Evolutionary conservation across 2,329 filamentous ascomycete genomes (phyloP), one percentile per base, ranked within the genome.

Genomic region (Colletotrichum filicis): DNA sequence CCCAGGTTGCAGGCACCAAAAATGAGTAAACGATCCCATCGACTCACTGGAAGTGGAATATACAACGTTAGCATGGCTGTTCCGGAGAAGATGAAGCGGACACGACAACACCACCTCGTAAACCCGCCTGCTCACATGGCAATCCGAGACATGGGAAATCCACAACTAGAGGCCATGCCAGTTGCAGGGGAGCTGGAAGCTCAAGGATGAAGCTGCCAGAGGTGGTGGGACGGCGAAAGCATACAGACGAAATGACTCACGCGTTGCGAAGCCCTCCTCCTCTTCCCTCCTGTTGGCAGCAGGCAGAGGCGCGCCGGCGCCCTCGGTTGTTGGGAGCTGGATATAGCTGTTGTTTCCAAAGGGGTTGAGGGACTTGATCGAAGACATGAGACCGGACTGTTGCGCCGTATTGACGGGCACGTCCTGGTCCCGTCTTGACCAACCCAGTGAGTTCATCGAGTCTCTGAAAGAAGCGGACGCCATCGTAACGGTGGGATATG

Each of bases 21-120:
- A 79, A 98, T 90, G 82, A 99, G 88, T 80, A 98, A 86, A 71
- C 96, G 94, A 85, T 99, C 97, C 97, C 96, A 98, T 85, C 96
- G 91, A 86, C 95, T 98, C 87, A 99, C 97, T 98, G 84, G 84
- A 80, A 79, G 79, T 24, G 35, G 28, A 24, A 76, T 73, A 55
- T 74, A 73, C n/a, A 42, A 67, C 76, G 76, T 80, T 79, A 78
- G 82, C 81, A 75, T 79, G 78, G 76, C 74, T 78, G 69, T 22
- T 46, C 24, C 72, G 37, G 67, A 66, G 73, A 37, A 68, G 66
- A 78, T 70, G 37, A 75, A 32, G 68, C 74, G 64, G 79, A 81
- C 76, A 75, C 57, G 32, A 57, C 57, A 72, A 68, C 56, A 71
- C 57, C 56, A 55, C 19, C n/a, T 53, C 62, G 37, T 37, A 61